Evolutionary conservation across 2,329 filamentous ascomycete genomes (phyloP).

Genomic region (Aureobasidium melanogenum): DNA sequence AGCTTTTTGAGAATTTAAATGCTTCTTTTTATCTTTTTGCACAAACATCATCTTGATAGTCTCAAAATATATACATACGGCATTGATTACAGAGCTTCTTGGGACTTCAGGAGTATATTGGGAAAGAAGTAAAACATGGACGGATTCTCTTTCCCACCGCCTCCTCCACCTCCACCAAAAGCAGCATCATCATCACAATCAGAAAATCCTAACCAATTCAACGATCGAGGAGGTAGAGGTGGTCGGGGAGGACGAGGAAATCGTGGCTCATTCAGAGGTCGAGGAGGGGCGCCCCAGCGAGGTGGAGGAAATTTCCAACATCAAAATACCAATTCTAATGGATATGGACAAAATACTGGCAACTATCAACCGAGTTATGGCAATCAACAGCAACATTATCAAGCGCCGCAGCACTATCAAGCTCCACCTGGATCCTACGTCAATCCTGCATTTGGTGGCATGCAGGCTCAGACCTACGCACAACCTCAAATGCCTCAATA

Average conservation of each 20-base stretch:
- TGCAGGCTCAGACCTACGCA: background rate
- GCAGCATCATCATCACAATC: conserved; percentile 13
- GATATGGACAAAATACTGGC: conserved; percentile 5
- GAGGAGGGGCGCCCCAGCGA: conserved; percentile 9
- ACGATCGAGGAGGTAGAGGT: conserved; percentile 18
- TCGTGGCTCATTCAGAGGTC: conserved; percentile 16
- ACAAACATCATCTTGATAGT: background rate
- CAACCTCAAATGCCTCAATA: background rate
- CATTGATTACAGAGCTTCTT: background rate
- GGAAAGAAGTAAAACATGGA: background rate
- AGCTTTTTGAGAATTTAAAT: background rate
- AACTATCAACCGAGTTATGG: background rate
- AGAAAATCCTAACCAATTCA: conserved; percentile 20
- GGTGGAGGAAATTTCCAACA: background rate
- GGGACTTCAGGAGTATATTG: background rate
- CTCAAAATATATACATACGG: background rate
- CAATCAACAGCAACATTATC: conserved; percentile 3
- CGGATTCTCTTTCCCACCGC: conserved; percentile 40
- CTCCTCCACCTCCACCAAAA: conserved; percentile 34
- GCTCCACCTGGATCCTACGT: conserved; percentile 23
- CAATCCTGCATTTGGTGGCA: conserved; percentile 18
- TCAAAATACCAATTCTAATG: background rate
- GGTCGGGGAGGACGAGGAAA: conserved; percentile 25
- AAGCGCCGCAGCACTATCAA: background rate
- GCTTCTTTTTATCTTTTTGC: background rate